phyloP scores from a whole-genome alignment of 2,329 filamentous ascomycete genomes.

The Massarina eburnea region DNA sequence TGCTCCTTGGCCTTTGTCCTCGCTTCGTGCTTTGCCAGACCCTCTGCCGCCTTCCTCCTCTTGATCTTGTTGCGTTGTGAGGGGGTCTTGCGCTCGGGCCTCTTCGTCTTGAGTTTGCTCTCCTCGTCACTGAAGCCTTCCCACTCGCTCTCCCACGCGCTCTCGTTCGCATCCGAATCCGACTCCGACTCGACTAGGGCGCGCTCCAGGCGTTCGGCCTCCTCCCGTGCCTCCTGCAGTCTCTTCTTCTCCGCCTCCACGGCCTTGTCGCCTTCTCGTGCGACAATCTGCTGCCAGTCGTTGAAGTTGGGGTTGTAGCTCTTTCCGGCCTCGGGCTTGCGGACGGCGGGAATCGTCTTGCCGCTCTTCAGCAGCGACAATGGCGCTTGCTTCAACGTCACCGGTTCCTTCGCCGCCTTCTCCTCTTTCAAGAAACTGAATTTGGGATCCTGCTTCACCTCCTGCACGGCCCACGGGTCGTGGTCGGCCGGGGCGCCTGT shows the following conservation, averaged over 20 bases:
- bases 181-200: slow-evolving; percentile 73
- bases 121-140: slow-evolving; percentile 57
- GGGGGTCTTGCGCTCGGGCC: slow-evolving; percentile 81
- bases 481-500: slow-evolving; percentile 63
- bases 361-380: slow-evolving; percentile 82
- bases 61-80: slow-evolving; percentile 85
- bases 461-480: slow-evolving; percentile 73
- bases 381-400: slow-evolving; percentile 73
- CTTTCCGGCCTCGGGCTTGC: slow-evolving; percentile 76
- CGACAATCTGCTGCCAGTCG: slow-evolving; percentile 79
- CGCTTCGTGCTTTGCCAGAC: slow-evolving; percentile 71
- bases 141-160: slow-evolving; percentile 86
- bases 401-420: slow-evolving; percentile 69
- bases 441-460: slow-evolving; percentile 53
- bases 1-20: slow-evolving; percentile 72
- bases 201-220: slow-evolving; percentile 67
- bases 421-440: slow-evolving; percentile 69
- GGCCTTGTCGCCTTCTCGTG: slow-evolving; percentile 74
- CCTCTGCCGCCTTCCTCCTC: slow-evolving; percentile 84
- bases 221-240: slow-evolving; percentile 66
- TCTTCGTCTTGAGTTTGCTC: slow-evolving; percentile 70
- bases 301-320: slow-evolving; percentile 91
- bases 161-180: slow-evolving; percentile 82
- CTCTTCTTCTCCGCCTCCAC: slow-evolving; percentile 78
- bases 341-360: slow-evolving; percentile 75